phyloP scores from a whole-genome alignment of 129 eudicot genomes.

The Smallanthus sonchifolius region DNA sequence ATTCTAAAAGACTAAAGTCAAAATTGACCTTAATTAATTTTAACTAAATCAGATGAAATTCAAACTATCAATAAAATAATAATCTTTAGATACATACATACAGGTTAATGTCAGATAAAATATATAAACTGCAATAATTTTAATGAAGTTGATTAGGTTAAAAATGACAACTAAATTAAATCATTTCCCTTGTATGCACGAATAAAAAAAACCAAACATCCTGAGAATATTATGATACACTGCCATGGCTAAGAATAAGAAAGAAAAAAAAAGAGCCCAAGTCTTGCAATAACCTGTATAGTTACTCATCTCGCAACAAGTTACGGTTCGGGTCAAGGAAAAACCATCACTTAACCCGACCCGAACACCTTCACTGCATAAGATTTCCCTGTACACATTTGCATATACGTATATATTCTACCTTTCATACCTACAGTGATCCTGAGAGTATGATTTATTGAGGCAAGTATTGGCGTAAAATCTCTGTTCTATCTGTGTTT shows the following conservation, averaged over 20 bases:
- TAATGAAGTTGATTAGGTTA: not conserved
- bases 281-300: conserved; percentile 18
- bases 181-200: conserved; percentile 27
- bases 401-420: conserved; percentile 24
- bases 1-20: too few species aligned
- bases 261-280: not conserved
- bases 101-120: not conserved
- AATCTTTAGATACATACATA: too few species aligned
- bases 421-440: conserved; percentile 4
- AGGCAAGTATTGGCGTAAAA: conserved; percentile 56
- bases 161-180: not conserved
- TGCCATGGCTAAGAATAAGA: conserved; percentile 25
- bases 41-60: too few species aligned
- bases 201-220: conserved; percentile 30
- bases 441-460: conserved; percentile 20
- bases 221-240: conserved; percentile 28
- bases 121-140: not conserved
- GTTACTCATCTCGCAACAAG: conserved; percentile 20
- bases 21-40: too few species aligned
- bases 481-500: conserved; percentile 63
- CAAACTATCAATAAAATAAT: too few species aligned
- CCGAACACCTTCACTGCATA: conserved; percentile 10
- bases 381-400: conserved; percentile 31
- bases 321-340: not conserved
- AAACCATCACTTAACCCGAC: conserved; percentile 1